Conservation (phyloP, 768 basidiomycete species). For the Boletellus ananiceps region DNA sequence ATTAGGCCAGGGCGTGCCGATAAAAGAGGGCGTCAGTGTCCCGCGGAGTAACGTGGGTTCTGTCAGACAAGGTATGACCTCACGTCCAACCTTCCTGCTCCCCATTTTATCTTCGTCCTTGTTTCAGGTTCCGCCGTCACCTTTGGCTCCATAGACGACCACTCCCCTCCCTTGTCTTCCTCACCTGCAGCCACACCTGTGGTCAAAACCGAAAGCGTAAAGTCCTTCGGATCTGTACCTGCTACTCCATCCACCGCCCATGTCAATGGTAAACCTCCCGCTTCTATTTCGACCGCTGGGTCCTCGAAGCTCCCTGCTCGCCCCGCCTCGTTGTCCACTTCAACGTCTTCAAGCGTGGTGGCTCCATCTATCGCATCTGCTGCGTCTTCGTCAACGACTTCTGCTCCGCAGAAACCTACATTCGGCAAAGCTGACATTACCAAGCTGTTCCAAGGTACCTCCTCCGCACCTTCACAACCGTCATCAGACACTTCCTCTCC, state of each 20-base stretch:
- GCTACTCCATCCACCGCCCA: conserved; percentile 41
- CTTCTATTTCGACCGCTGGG: conserved; percentile 40
- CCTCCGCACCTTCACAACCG: conserved; percentile 42
- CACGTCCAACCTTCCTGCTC: conserved; percentile 2
- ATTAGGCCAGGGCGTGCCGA: conserved; percentile 63
- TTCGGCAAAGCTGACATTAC: conserved; percentile 36
- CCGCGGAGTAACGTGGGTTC: conserved; percentile 59
- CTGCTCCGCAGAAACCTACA: conserved; percentile 31
- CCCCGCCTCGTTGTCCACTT: conserved; percentile 18
- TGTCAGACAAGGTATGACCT: conserved; percentile 59
- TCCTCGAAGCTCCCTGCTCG: conserved; percentile 33
- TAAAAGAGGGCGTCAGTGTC: conserved; percentile 78
- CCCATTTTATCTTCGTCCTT: conserved; percentile 5
- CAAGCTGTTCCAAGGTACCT: conserved; percentile 38
- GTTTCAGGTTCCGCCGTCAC: conserved; percentile 62
- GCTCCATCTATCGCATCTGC: conserved; percentile 30
- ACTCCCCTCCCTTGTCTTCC: conserved; percentile 69
- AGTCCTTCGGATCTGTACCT: conserved; percentile 77
- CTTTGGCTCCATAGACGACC: conserved; percentile 89
- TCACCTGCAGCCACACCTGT: conserved; percentile 68
- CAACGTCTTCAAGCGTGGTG: conserved; percentile 25
- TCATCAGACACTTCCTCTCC: conserved; percentile 56
- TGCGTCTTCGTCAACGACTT: conserved; percentile 32
- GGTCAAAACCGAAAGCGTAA: conserved; percentile 68
- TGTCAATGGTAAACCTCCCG: conserved; percentile 59